phyloP scores from a whole-genome alignment of 805 yeast species.

The Wickerhamomyces hampshirensis region DNA sequence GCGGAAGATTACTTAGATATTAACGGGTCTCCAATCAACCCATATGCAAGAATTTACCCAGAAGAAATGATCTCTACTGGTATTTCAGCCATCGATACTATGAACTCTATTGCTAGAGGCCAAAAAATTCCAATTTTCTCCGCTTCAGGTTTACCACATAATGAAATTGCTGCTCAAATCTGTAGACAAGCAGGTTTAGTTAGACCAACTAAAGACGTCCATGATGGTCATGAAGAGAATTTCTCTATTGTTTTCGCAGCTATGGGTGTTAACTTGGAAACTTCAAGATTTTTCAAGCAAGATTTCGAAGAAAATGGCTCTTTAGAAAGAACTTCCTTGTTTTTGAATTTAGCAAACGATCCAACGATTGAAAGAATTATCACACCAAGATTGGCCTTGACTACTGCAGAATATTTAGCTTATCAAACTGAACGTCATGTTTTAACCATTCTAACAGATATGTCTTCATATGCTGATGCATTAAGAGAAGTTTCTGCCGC shows the following conservation, averaged over 20 bases:
- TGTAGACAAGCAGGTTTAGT: constrained; percentile 99
- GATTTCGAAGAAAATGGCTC: constrained; percentile 99
- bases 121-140: constrained; percentile 99
- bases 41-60: constrained; percentile 96
- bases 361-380: constrained; percentile 99
- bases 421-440: constrained; percentile 99
- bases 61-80: constrained; percentile 99
- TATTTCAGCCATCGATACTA: constrained; percentile 96
- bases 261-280: constrained; percentile 99
- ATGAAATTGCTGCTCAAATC: constrained; percentile 99
- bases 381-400: constrained; percentile 97
- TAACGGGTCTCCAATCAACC: constrained; percentile 98
- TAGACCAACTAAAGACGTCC: constrained; percentile 98
- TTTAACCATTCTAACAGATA: constrained; percentile 94
- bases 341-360: constrained; percentile 96
- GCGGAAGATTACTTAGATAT: constrained; percentile 98
- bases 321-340: constrained; percentile 93
- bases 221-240: constrained; percentile 99
- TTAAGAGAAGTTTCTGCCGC: constrained; percentile 99
- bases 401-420: constrained; percentile 97
- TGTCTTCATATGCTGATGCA: constrained; percentile 99
- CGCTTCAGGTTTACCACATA: constrained; percentile 98
- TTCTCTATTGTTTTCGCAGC: constrained; percentile 99
- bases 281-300: constrained; percentile 97
- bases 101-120: constrained; percentile 99